These are phyloP conservation scores for Schwanniomyces occidentalis DNA, from an alignment of 805 yeast species.

Conservation along the genomic window DNA sequence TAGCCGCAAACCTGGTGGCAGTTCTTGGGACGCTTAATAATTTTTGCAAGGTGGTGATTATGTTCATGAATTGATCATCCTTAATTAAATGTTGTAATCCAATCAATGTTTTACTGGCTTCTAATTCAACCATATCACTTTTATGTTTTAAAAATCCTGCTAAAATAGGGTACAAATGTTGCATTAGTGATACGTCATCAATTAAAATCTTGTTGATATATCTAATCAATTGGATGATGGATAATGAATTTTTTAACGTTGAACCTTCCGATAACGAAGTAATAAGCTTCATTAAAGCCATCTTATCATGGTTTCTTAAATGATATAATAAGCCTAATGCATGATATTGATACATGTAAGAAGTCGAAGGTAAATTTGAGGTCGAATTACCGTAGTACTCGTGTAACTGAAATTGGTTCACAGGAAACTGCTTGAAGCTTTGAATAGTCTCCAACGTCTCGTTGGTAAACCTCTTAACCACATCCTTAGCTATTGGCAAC, in stretches of 20 bases:
- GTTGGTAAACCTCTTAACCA: constrained; percentile 89
- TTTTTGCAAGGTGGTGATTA: constrained; percentile 71
- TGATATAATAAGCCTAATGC: constrained; percentile 90
- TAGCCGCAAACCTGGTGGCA: constrained; percentile 89
- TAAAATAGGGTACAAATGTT: constrained; percentile 63
- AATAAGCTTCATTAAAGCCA: constrained; percentile 90
- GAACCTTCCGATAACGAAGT: constrained; percentile 68
- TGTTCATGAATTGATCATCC: constrained; percentile 66
- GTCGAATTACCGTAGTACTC: constrained; percentile 57
- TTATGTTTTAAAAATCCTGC: constrained; percentile 73
- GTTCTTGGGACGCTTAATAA: constrained; percentile 86
- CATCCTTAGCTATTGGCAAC: constrained; percentile 85
- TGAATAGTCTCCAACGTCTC: constrained; percentile 91
- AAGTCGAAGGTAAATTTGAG: constrained; percentile 58
- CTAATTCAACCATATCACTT: constrained; percentile 87
- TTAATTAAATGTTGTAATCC: constrained; percentile 52
- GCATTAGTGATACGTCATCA: constrained; percentile 67
- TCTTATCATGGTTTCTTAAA: constrained; percentile 85
- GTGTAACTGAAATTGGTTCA: constrained; percentile 50
- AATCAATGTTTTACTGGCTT: constrained; percentile 79
- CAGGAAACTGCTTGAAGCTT: constrained; percentile 55
- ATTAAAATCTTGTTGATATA: constrained; percentile 69
- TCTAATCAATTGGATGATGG: constrained; percentile 82
- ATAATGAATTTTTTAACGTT: constrained; percentile 74
- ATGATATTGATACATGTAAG: constrained; percentile 90